Evolutionary conservation across 495 filamentous ascomycete species (phyloP), one percentile per base, ranked within the genome.

Genomic region (Annulohypoxylon stygium): DNA sequence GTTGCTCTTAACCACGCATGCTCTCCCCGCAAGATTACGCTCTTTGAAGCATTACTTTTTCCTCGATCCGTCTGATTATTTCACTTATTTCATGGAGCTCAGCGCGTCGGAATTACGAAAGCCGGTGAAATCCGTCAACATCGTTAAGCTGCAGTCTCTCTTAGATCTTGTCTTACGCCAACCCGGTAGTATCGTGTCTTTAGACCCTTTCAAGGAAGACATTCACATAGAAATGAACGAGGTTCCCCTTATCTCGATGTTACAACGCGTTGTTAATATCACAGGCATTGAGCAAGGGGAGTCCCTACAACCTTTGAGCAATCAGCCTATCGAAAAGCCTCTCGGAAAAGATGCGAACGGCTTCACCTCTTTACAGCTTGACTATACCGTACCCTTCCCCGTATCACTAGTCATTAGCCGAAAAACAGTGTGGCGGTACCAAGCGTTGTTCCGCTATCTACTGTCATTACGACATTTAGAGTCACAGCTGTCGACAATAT

Each of bases 1-100:
- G 58, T 86, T 99, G 3, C 91, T 99, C 10, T 84, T 99, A 8
- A 98, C 95, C 0, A 95, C 96, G 8, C 96, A 99, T 78, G 92
- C 90, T 4, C 88, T 99, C 20, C 94, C 95, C 0, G 92, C 92
- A 16, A 87, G 96, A 50, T 86, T 99, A 41, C 87, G 91, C 18
- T 97, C 94, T 2, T 82, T 99, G 20, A 99, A 99, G 81, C 97
- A 98, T 80, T 99, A 99, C 82, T 99, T 98, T 82, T 99, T 99
- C 87, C 89, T 98, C 45, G 95, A 98, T 72, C 91, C 94, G 2
- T 98, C 96, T 1, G 96, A 99, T 77, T 99, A 97, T 81, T 99
- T 99, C 82, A 92, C 93, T 11, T 97, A 97, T 79, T 99, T 99
- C 81, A 89, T 98, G 55, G 96, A 99, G 73, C 90, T 99, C 0